phyloP scores from a whole-genome alignment of 192 early-diverging fungal genomes.

The Coemansia pectinata region DNA sequence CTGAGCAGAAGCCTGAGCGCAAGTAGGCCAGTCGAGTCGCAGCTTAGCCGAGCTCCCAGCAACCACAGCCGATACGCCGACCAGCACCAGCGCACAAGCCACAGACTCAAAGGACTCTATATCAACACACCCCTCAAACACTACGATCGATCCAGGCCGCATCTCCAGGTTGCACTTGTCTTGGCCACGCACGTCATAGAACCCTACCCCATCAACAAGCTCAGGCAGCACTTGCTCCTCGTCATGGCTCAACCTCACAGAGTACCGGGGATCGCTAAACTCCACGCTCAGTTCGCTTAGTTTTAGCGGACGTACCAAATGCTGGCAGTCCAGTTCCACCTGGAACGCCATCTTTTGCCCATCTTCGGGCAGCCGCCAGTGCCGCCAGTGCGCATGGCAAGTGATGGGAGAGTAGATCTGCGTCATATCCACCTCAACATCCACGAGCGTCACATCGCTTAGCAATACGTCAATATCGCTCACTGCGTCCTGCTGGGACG shows the following conservation, averaged over 20 bases:
- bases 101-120: not conserved
- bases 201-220: not conserved
- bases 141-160: conserved; percentile 1
- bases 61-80: not conserved
- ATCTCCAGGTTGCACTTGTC: conserved; percentile 3
- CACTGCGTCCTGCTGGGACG: not conserved
- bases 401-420: conserved; percentile 32
- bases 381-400: conserved; percentile 51
- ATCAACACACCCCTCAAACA: conserved; percentile 22
- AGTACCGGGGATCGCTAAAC: conserved; percentile 21
- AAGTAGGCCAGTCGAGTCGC: conserved; percentile 32
- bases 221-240: too few species aligned
- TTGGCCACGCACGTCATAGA: not conserved
- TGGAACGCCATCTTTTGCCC: conserved; percentile 28
- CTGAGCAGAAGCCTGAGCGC: conserved; percentile 4
- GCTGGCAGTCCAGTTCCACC: conserved; percentile 24
- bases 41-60: not conserved
- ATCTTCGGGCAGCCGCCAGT: conserved; percentile 10
- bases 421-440: conserved; percentile 28
- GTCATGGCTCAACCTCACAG: not conserved
- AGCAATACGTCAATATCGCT: not conserved
- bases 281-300: conserved; percentile 23
- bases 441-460: not conserved
- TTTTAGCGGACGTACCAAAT: conserved; percentile 5
- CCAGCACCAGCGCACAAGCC: conserved; percentile 8